These are phyloP conservation scores for Pythium brassicae DNA, from an alignment of 352 stramenopile genomes.

Conservation along the genomic window DNA sequence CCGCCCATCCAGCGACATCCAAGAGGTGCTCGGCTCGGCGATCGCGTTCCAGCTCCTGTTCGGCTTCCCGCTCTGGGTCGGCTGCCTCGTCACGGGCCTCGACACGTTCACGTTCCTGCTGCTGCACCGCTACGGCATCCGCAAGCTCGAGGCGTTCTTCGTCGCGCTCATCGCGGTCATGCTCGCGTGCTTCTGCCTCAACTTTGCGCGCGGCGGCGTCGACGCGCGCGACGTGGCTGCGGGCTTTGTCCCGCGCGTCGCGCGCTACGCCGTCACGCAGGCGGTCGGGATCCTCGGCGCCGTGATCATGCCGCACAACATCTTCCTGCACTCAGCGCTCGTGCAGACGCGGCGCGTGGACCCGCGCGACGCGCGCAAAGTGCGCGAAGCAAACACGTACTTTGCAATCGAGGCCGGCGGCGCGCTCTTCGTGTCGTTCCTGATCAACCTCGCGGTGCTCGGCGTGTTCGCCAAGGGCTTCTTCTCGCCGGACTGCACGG, in stretches of 20 bases:
- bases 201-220: constrained; percentile 85
- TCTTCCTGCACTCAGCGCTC: constrained; percentile 89
- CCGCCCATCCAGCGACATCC: constrained; percentile 68
- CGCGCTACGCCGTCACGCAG: constrained; percentile 75
- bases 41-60: constrained; percentile 92
- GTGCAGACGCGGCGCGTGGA: constrained; percentile 65
- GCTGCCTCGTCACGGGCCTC: constrained; percentile 83
- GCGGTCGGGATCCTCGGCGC: constrained; percentile 92
- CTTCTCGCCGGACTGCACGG: constrained; percentile 73
- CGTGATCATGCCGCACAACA: constrained; percentile 94
- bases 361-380: constrained; percentile 47
- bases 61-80: constrained; percentile 85
- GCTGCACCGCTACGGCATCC: constrained; percentile 90
- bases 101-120: constrained; percentile 94
- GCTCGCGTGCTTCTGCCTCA: constrained; percentile 91
- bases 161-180: constrained; percentile 91
- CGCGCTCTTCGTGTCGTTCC: constrained; percentile 91
- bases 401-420: constrained; percentile 91
- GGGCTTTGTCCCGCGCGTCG: constrained; percentile 77
- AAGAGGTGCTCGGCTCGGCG: constrained; percentile 90
- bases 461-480: constrained; percentile 93
- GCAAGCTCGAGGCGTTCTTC: constrained; percentile 93
- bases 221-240: constrained; percentile 53
- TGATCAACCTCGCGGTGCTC: constrained; percentile 94
- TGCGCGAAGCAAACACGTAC: constrained; percentile 90